Evolutionary conservation across 1,284 basidiomycete species (phyloP).

Genomic region (Austroboletus novae-zelandiae): DNA sequence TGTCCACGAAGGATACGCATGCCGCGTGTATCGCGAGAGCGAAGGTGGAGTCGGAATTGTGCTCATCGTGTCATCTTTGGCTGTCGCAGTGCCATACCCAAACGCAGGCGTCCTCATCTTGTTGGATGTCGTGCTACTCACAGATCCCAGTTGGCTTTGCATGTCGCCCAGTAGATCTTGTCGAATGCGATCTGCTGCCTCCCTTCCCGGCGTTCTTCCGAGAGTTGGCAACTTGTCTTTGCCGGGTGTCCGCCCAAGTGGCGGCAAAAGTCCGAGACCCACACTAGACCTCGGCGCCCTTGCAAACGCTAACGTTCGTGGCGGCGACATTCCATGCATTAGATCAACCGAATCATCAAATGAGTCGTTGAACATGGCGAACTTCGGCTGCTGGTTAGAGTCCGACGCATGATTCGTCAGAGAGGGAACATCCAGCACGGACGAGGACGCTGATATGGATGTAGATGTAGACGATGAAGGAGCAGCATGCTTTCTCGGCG

Average conservation of each 20-base stretch:
- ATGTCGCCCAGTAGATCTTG: conserved; percentile 56
- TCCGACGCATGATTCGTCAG: conserved; percentile 27
- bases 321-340: conserved; percentile 78
- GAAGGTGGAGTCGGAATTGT: conserved; percentile 66
- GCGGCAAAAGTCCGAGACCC: conserved; percentile 48
- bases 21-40: conserved; percentile 54
- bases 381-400: conserved; percentile 20
- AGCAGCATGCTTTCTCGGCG: conserved; percentile 27
- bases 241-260: conserved; percentile 58
- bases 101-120: conserved; percentile 28
- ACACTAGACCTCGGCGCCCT: conserved; percentile 60
- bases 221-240: conserved; percentile 56
- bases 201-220: conserved; percentile 57
- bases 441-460: conserved; percentile 24
- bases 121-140: conserved; percentile 11
- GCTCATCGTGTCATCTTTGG: conserved; percentile 59
- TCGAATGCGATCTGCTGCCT: conserved; percentile 66
- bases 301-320: conserved; percentile 80
- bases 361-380: conserved; percentile 53
- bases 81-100: conserved; percentile 14
- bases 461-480: conserved; percentile 29
- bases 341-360: conserved; percentile 49
- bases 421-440: conserved; percentile 29
- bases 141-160: conserved; percentile 31
- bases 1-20: conserved; percentile 33